Percentiles rank a stretch among this genome's conserved stretches.
Evolutionary conservation across 2,329 filamentous ascomycete genomes (phyloP).

Genomic region (Calonectria ilicicola): DNA sequence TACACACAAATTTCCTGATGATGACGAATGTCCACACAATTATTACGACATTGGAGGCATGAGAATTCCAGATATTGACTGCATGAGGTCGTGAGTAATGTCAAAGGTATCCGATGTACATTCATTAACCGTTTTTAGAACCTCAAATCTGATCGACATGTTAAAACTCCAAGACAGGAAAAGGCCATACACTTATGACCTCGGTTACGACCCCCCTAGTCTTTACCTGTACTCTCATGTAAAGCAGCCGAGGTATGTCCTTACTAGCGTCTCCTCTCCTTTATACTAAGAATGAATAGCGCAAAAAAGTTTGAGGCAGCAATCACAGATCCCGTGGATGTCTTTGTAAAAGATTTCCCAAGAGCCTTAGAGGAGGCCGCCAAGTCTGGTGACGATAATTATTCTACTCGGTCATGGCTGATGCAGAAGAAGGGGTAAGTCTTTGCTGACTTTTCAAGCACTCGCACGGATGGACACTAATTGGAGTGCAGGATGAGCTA

Average conservation of each 20-base stretch:
- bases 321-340: neutral
- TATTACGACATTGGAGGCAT: constrained; percentile 33
- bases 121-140: neutral
- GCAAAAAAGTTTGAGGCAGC: neutral
- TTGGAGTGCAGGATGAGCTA: no score
- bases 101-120: no score
- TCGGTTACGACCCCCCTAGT: neutral
- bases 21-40: constrained; percentile 18
- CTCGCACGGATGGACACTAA: no score
- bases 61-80: constrained; percentile 28
- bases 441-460: no score
- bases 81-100: constrained; percentile 28
- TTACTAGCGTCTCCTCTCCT: no score
- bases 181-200: constrained; percentile 1
- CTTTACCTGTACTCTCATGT: constrained; percentile 18
- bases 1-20: constrained; percentile 12
- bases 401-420: constrained; percentile 22
- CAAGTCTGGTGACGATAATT: neutral
- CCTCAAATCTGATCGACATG: constrained; percentile 8
- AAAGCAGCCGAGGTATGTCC: neutral
- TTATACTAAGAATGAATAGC: neutral
- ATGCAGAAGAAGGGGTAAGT: constrained; percentile 5
- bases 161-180: neutral
- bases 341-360: neutral
- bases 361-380: neutral